Percentiles rank a stretch among this genome's conserved stretches.
phyloP scores from a whole-genome alignment of 1,284 basidiomycete genomes.

The Trametes polyzona region DNA sequence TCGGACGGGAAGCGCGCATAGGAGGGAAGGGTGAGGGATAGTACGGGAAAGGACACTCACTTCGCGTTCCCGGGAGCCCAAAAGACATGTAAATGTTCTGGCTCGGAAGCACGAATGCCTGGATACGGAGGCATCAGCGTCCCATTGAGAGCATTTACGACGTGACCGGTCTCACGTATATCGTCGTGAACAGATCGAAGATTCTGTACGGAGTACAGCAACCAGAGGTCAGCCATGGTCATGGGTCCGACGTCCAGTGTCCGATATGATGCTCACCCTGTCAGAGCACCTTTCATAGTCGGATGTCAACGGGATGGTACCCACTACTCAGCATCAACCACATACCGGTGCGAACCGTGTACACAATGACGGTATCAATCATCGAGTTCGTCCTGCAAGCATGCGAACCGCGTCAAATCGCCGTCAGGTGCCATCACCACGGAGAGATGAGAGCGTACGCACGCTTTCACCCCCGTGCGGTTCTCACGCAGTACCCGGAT shows the following conservation, averaged over 20 bases:
- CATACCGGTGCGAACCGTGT: slow-evolving; percentile 7
- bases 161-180: background rate
- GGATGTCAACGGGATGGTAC: background rate
- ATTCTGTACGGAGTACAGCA: background rate
- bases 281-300: background rate
- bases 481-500: background rate
- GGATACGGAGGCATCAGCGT: background rate
- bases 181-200: background rate
- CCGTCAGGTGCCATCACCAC: background rate
- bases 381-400: slow-evolving; percentile 1
- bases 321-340: background rate
- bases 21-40: background rate
- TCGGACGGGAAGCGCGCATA: background rate
- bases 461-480: slow-evolving; percentile 8
- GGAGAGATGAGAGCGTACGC: background rate
- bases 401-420: background rate
- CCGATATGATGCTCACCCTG: background rate
- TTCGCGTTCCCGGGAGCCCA: background rate
- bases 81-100: background rate
- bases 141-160: too few relatives aligned
- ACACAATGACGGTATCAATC: slow-evolving; percentile 7
- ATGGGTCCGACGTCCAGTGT: background rate
- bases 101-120: background rate
- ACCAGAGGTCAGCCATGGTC: background rate
- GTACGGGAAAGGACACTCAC: background rate